Evolutionary conservation across 352 stramenopile genomes (phyloP).

Genomic region (Globisporangium spinosum): DNA sequence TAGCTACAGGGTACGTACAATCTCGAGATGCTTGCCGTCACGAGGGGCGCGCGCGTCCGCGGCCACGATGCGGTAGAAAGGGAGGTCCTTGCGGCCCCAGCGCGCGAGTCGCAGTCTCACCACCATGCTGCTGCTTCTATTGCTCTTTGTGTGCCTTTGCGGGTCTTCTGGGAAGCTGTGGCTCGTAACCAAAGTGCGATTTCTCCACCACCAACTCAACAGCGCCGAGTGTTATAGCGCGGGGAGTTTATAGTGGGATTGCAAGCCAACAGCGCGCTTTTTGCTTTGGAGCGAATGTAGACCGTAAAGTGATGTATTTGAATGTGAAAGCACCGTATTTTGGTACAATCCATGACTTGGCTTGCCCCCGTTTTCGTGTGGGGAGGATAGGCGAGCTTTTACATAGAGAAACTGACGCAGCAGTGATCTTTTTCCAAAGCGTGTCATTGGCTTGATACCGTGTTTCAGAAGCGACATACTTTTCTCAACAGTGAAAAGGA

Average conservation of each 20-base stretch:
- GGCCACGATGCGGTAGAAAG: conserved; percentile 88
- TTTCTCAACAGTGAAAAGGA: background rate
- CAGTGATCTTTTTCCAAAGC: background rate
- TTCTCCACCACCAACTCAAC: background rate
- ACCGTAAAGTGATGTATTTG: background rate
- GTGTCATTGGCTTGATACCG: background rate
- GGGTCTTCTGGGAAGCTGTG: background rate
- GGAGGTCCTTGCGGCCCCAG: conserved; percentile 84
- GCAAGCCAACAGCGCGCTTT: background rate
- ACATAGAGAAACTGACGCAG: background rate
- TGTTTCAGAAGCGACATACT: background rate
- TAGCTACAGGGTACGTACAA: conserved; percentile 42
- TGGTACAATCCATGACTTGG: background rate
- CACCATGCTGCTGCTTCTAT: conserved; percentile 44
- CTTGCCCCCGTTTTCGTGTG: background rate
- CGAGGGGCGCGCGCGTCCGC: conserved; percentile 77
- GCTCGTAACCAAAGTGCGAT: conserved; percentile 5
- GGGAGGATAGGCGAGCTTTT: background rate
- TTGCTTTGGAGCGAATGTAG: background rate
- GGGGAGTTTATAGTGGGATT: background rate
- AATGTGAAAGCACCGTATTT: background rate
- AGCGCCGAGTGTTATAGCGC: background rate
- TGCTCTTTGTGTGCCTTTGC: background rate
- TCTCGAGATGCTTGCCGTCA: conserved; percentile 85
- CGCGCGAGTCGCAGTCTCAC: conserved; percentile 83